phyloP scores from a whole-genome alignment of 768 basidiomycete genomes.

The Tubosaeta sp. region DNA sequence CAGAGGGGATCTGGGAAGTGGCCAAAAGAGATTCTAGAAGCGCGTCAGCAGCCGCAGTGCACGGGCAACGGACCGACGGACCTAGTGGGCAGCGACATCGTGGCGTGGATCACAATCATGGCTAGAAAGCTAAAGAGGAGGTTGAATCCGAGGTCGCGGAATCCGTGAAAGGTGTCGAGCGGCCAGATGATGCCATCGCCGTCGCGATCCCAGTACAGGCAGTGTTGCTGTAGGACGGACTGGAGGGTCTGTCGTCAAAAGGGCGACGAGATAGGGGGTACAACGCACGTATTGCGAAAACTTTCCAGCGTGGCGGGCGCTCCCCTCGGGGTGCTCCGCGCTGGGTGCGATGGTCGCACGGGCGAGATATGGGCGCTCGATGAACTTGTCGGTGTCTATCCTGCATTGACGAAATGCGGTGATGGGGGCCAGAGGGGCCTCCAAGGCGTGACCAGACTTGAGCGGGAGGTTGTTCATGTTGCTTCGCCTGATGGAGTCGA shows the following conservation, averaged over 20 bases:
- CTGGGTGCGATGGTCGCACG: constrained; percentile 29
- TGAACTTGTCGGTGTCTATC: constrained; percentile 23
- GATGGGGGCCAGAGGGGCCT: constrained; percentile 18
- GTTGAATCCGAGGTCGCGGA: constrained; percentile 40
- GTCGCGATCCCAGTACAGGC: constrained; percentile 39
- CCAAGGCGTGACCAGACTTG: constrained; percentile 16
- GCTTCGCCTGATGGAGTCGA: constrained; percentile 17
- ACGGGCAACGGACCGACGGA: constrained; percentile 1
- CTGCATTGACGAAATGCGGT: constrained; percentile 19
- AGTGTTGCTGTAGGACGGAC: constrained; percentile 41
- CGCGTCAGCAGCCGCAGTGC: background rate
- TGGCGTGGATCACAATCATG: constrained; percentile 31
- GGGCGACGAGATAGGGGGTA: background rate
- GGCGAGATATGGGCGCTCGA: constrained; percentile 27
- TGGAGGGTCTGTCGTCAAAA: constrained; percentile 5
- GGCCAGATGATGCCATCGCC: constrained; percentile 44
- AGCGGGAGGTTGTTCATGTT: constrained; percentile 17
- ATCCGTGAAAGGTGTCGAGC: constrained; percentile 38
- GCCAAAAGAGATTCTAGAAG: constrained; percentile 15
- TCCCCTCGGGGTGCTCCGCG: constrained; percentile 21
- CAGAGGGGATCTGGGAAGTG: constrained; percentile 41
- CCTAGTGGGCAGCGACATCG: constrained; percentile 35
- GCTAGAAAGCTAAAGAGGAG: constrained; percentile 34
- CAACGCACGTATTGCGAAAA: constrained; percentile 20
- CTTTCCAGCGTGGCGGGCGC: constrained; percentile 12